Evolutionary conservation across 2,329 filamentous ascomycete species (phyloP).

Genomic region (Hymenoscyphus scutula): DNA sequence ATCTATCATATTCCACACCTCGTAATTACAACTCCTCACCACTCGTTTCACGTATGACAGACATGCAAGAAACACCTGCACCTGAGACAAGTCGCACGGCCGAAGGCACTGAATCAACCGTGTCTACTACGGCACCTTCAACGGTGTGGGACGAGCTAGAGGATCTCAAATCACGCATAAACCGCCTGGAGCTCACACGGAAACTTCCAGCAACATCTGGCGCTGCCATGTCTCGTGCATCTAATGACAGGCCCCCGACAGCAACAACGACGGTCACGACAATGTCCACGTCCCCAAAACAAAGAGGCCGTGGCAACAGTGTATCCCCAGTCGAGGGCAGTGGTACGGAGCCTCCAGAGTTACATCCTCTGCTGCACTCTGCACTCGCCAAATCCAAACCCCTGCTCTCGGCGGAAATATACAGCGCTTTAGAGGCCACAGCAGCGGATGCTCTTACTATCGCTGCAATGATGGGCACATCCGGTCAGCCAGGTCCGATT

Average conservation of each 20-base stretch:
- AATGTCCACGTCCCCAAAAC: constrained; percentile 82
- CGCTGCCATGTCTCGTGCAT: constrained; percentile 62
- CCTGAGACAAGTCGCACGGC: constrained; percentile 44
- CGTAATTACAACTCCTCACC: constrained; percentile 54
- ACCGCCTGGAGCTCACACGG: constrained; percentile 83
- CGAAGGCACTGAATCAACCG: constrained; percentile 80
- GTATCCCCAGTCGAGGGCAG: constrained; percentile 46
- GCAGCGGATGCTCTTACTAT: constrained; percentile 79
- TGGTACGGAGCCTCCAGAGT: constrained; percentile 48
- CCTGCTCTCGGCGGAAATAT: constrained; percentile 69
- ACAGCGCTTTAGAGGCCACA: constrained; percentile 74
- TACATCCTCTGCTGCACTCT: constrained; percentile 75
- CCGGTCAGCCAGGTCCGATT: constrained; percentile 66
- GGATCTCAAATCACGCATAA: constrained; percentile 89
- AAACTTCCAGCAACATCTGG: constrained; percentile 81
- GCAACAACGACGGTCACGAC: constrained; percentile 90
- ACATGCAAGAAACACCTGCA: constrained; percentile 42
- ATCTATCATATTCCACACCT: constrained; percentile 34
- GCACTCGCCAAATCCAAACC: constrained; percentile 76
- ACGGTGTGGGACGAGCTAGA: constrained; percentile 98
- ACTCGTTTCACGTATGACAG: constrained; percentile 48
- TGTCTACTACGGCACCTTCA: constrained; percentile 83
- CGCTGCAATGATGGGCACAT: constrained; percentile 72
- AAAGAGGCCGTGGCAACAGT: constrained; percentile 53
- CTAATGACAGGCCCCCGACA: constrained; percentile 78